phyloP scores from a whole-genome alignment of 2,329 filamentous ascomycete species.

The Lizonia empirigonia region DNA sequence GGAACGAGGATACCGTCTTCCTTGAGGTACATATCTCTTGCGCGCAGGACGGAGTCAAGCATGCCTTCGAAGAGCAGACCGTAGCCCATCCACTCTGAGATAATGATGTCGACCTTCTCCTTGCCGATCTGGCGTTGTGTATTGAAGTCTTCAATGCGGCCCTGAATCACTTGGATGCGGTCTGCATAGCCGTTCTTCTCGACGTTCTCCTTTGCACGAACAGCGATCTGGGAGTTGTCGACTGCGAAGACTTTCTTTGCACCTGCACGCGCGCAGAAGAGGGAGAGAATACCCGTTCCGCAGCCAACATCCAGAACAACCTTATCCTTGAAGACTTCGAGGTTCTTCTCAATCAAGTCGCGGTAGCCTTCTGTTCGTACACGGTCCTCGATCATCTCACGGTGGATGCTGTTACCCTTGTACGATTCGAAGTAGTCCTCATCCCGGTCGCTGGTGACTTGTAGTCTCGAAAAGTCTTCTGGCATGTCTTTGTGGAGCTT shows the following conservation, averaged over 20 bases:
- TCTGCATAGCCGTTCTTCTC: slow-evolving; percentile 77
- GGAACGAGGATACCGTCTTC: slow-evolving; percentile 84
- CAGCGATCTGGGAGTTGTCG: slow-evolving; percentile 88
- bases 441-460: slow-evolving; percentile 55
- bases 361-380: slow-evolving; percentile 90
- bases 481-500: slow-evolving; percentile 50
- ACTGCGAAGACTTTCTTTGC: slow-evolving; percentile 87
- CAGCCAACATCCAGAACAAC: slow-evolving; percentile 91
- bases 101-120: slow-evolving; percentile 83
- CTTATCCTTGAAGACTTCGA: slow-evolving; percentile 83
- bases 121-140: slow-evolving; percentile 59
- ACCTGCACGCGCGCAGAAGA: slow-evolving; percentile 92
- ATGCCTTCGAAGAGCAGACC: slow-evolving; percentile 92
- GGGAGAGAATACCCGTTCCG: slow-evolving; percentile 79
- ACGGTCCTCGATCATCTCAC: slow-evolving; percentile 91
- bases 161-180: slow-evolving; percentile 78
- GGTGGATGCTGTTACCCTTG: slow-evolving; percentile 76
- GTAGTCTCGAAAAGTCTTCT: slow-evolving; percentile 37
- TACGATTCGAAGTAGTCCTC: slow-evolving; percentile 69
- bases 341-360: slow-evolving; percentile 93
- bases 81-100: slow-evolving; percentile 99
- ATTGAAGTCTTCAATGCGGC: slow-evolving; percentile 85
- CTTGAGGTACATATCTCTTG: slow-evolving; percentile 83
- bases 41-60: slow-evolving; percentile 89
- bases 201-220: slow-evolving; percentile 83